Percentiles rank a stretch among this genome's conserved stretches.
These are phyloP conservation scores for Geotrichum carabidarum DNA, from an alignment of 1,139 yeast genomes.

Conservation along the genomic window DNA sequence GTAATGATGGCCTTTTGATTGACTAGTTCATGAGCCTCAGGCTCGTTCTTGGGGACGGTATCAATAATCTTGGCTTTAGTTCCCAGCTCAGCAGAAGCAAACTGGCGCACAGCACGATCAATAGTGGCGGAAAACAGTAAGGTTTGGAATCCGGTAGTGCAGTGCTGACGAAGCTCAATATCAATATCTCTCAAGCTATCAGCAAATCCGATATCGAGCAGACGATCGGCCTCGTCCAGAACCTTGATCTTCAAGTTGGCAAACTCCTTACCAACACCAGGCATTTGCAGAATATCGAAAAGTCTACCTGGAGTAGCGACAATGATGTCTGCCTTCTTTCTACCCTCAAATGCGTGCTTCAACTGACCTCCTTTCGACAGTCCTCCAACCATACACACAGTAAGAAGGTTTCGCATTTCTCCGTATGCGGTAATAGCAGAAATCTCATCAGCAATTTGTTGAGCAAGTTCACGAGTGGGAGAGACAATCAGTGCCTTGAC, in stretches of 20 bases:
- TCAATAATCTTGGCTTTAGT: slow-evolving; percentile 62
- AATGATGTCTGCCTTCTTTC: slow-evolving; percentile 47
- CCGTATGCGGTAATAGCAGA: slow-evolving; percentile 40
- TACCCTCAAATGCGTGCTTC: slow-evolving; percentile 31
- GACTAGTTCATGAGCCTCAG: slow-evolving; percentile 73
- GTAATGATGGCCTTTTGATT: slow-evolving; percentile 58
- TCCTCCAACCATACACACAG: slow-evolving; percentile 50
- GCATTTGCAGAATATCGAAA: slow-evolving; percentile 49
- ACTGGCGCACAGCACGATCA: slow-evolving; percentile 56
- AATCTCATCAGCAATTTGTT: slow-evolving; percentile 69
- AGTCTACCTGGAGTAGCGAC: slow-evolving; percentile 93
- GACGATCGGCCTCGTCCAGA: slow-evolving; percentile 85
- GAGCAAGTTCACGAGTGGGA: slow-evolving; percentile 90
- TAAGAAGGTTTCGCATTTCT: slow-evolving; percentile 35
- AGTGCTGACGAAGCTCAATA: slow-evolving; percentile 40
- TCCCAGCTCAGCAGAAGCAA: slow-evolving; percentile 65
- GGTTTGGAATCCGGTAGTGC: slow-evolving; percentile 48
- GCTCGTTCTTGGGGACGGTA: slow-evolving; percentile 69
- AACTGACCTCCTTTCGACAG: slow-evolving; percentile 41
- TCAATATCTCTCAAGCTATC: slow-evolving; percentile 56
- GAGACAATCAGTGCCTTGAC: slow-evolving; percentile 62
- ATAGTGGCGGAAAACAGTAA: slow-evolving; percentile 86
- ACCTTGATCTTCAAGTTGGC: slow-evolving; percentile 56
- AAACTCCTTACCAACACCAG: slow-evolving; percentile 47
- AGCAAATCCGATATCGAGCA: slow-evolving; percentile 72